A percentile compares a stretch with the other conserved stretches of the same genome.
Conservation (phyloP, 2,329 filamentous ascomycete species). For the Cadophora sp. region DNA sequence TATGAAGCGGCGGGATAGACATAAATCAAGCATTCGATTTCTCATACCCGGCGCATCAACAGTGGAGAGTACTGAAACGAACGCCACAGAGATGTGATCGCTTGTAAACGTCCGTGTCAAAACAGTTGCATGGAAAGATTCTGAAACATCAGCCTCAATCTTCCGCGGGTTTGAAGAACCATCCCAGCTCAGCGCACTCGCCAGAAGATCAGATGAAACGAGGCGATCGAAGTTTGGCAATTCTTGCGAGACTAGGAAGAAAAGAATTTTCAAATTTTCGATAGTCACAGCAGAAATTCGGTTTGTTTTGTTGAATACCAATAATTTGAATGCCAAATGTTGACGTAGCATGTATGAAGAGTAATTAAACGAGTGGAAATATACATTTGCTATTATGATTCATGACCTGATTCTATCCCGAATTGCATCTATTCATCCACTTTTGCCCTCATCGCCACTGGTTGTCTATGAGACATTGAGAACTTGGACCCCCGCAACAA, state of each 20-base stretch:
- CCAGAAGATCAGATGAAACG: slow-evolving; percentile 2
- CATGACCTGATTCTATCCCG: background rate
- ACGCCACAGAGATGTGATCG: background rate
- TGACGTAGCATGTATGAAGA: background rate
- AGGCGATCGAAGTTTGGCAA: background rate
- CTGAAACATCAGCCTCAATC: slow-evolving; percentile 1
- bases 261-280: background rate
- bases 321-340: background rate
- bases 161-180: background rate
- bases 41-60: background rate
- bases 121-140: background rate
- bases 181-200: background rate
- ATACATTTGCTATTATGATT: slow-evolving; percentile 11
- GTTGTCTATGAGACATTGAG: slow-evolving; percentile 9
- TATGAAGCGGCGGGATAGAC: background rate
- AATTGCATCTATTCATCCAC: background rate
- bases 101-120: background rate
- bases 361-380: slow-evolving; percentile 10
- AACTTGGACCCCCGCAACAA: slow-evolving; percentile 14
- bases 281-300: background rate
- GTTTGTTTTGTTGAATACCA: too few relatives aligned
- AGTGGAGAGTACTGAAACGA: background rate
- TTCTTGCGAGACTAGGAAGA: background rate
- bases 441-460: background rate
- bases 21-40: background rate